phyloP scores from a whole-genome alignment of 2,329 filamentous ascomycete genomes.

The Bipolaris oryzae region DNA sequence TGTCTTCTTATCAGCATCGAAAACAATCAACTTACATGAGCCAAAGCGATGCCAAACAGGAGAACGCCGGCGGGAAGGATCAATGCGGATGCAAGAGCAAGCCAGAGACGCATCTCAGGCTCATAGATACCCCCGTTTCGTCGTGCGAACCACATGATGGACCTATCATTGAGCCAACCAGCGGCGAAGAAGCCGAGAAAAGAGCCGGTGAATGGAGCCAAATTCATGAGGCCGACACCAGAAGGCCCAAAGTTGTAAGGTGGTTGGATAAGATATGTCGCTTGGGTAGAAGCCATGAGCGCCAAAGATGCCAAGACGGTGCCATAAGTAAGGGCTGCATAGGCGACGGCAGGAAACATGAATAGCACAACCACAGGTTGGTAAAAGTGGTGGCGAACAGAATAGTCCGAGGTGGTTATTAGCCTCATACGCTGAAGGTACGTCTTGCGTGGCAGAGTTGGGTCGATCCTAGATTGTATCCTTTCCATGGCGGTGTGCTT shows the following conservation, averaged over 20 bases:
- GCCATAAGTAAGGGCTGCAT: conserved; percentile 41
- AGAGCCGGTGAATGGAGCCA: conserved; percentile 51
- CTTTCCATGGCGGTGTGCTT: conserved; percentile 5
- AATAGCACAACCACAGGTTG: conserved; percentile 48
- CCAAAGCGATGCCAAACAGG: conserved; percentile 48
- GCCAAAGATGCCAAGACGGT: conserved; percentile 48
- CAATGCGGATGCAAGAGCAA: conserved; percentile 42
- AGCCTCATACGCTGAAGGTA: conserved; percentile 53
- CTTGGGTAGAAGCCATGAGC: conserved; percentile 47
- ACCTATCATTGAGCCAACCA: conserved; percentile 28
- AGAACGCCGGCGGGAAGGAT: conserved; percentile 46
- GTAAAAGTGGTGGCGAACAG: conserved; percentile 38
- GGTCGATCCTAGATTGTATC: conserved; percentile 29
- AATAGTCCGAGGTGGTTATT: conserved; percentile 35
- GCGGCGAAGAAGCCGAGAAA: conserved; percentile 35
- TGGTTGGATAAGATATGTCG: conserved; percentile 45
- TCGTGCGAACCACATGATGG: conserved; percentile 44
- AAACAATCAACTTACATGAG: conserved; percentile 19
- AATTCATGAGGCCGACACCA: conserved; percentile 49
- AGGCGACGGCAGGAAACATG: conserved; percentile 50
- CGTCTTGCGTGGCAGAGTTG: conserved; percentile 48
- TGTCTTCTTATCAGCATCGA: not conserved
- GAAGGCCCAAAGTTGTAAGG: conserved; percentile 51
- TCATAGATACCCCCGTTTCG: conserved; percentile 52
- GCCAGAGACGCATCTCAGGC: conserved; percentile 54